phyloP scores from a whole-genome alignment of 768 basidiomycete species.

The Leucocoprinus leucothites region DNA sequence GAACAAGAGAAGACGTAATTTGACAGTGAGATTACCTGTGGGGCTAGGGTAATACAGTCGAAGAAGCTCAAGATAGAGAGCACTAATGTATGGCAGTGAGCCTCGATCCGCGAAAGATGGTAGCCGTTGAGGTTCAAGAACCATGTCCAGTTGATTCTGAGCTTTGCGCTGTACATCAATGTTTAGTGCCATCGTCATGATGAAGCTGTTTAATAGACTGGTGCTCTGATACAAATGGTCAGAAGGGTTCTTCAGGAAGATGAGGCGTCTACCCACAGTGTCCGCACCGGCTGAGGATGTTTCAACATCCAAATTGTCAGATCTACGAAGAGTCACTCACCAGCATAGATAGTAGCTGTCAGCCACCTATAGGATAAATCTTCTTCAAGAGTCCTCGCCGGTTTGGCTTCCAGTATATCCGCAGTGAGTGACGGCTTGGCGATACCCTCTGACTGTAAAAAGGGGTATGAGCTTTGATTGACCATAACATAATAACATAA shows the following conservation, averaged over 20 bases:
- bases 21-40: slow-evolving; percentile 11
- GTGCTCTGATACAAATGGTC: slow-evolving; percentile 1
- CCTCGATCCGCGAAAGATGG: slow-evolving; percentile 22
- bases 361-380: slow-evolving; percentile 13
- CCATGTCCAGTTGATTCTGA: slow-evolving; percentile 22
- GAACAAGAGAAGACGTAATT: slow-evolving; percentile 4
- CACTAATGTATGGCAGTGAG: slow-evolving; percentile 19
- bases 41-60: slow-evolving; percentile 18
- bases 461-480: neutral
- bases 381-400: slow-evolving; percentile 9
- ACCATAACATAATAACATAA: neutral
- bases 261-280: neutral
- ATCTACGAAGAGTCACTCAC: neutral
- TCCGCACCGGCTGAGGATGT: slow-evolving; percentile 3
- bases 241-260: neutral
- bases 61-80: slow-evolving; percentile 17
- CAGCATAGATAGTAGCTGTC: slow-evolving; percentile 10
- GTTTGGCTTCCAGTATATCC: slow-evolving; percentile 10
- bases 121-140: slow-evolving; percentile 22
- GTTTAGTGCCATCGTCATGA: slow-evolving; percentile 18
- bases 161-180: slow-evolving; percentile 16
- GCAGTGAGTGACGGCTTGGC: slow-evolving; percentile 12
- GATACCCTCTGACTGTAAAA: neutral
- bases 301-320: neutral
- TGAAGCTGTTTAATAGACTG: slow-evolving; percentile 6